Evolutionary conservation across 345 rosid species (phyloP).

Genomic region (Dipteronia sinensis): DNA sequence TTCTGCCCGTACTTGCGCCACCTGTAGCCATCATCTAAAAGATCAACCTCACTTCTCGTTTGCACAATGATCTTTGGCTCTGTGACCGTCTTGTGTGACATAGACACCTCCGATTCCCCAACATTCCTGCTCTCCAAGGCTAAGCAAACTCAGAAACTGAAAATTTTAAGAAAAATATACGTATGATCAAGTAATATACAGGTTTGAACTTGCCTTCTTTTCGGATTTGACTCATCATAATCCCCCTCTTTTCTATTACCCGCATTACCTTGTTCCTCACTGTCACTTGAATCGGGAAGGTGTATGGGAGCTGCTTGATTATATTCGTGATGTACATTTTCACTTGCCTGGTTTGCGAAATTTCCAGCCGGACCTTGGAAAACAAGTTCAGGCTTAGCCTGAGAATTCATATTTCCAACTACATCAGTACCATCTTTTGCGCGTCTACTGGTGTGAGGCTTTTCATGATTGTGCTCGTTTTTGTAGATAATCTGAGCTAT

Average conservation of each 20-base stretch:
- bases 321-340: slow-evolving; percentile 38
- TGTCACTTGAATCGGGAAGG: slow-evolving; percentile 42
- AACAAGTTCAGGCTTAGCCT: slow-evolving; percentile 39
- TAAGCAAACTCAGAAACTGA: slow-evolving; percentile 2
- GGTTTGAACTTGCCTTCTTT: slow-evolving; percentile 58
- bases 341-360: slow-evolving; percentile 22
- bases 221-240: slow-evolving; percentile 64
- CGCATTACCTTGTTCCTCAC: slow-evolving; percentile 52
- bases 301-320: slow-evolving; percentile 35
- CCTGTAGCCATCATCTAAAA: slow-evolving; percentile 93
- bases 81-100: slow-evolving; percentile 71
- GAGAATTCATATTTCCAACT: slow-evolving; percentile 41
- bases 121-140: slow-evolving; percentile 50
- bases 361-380: slow-evolving; percentile 34
- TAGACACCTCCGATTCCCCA: slow-evolving; percentile 42
- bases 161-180: slow-evolving; percentile 1
- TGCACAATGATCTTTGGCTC: slow-evolving; percentile 91
- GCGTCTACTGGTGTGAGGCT: slow-evolving; percentile 68
- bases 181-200: neutral
- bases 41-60: slow-evolving; percentile 98
- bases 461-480: slow-evolving; percentile 89
- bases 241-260: slow-evolving; percentile 43
- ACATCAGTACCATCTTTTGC: slow-evolving; percentile 49
- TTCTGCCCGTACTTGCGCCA: slow-evolving; percentile 99
- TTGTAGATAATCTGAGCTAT: slow-evolving; percentile 92